These are phyloP conservation scores for Metschnikowia koreensis DNA, from an alignment of 805 yeast genomes.

Conservation along the genomic window DNA sequence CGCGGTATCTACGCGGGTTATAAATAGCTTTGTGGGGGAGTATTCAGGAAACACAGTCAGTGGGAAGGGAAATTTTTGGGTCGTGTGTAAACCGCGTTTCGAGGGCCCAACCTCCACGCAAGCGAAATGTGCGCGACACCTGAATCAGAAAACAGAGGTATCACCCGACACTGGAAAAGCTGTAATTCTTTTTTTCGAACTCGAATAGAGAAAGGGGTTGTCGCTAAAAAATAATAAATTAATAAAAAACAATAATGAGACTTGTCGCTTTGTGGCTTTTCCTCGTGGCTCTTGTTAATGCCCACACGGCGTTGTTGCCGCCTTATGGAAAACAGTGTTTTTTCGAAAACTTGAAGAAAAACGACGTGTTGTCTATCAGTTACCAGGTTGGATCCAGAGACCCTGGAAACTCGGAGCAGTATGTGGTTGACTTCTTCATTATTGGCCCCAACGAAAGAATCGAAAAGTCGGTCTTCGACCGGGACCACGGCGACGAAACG, in stretches of 20 bases:
- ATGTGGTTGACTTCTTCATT: constrained; percentile 60
- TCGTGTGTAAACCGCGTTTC: constrained; percentile 15
- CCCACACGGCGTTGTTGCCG: constrained; percentile 81
- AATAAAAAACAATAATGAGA: constrained; percentile 11
- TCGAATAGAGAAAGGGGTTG: neutral
- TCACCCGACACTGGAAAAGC: too few species aligned
- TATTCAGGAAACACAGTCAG: too few species aligned
- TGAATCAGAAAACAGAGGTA: neutral
- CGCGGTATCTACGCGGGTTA: neutral
- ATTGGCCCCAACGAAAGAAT: constrained; percentile 46
- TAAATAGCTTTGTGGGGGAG: too few species aligned
- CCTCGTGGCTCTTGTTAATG: constrained; percentile 31
- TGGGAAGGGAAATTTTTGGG: neutral
- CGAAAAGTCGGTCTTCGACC: constrained; percentile 48
- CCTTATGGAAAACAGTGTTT: constrained; percentile 87
- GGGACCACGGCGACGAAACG: constrained; percentile 79
- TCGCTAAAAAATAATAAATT: neutral
- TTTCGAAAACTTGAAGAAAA: constrained; percentile 74
- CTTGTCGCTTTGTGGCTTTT: constrained; percentile 15
- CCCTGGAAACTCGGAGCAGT: constrained; percentile 63
- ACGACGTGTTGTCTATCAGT: constrained; percentile 82
- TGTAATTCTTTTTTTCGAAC: neutral
- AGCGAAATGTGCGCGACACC: neutral
- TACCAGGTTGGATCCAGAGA: constrained; percentile 95
- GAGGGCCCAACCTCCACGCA: neutral